Percentiles rank a stretch among this genome's conserved stretches.
Conservation (phyloP, 2,329 filamentous ascomycete genomes). For the Fusarium solani-melongenae region DNA sequence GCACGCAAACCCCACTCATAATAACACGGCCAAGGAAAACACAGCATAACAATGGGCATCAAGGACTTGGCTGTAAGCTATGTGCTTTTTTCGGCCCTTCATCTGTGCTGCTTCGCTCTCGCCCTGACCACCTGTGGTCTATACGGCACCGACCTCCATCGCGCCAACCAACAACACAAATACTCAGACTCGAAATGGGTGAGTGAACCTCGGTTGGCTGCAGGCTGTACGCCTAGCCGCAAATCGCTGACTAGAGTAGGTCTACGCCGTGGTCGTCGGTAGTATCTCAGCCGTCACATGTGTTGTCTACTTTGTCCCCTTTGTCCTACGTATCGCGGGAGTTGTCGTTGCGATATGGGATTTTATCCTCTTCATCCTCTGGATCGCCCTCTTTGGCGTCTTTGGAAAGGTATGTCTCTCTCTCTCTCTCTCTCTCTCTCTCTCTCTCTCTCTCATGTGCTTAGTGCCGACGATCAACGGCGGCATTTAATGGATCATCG, state of each 20-base stretch:
- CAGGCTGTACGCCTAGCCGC: background rate
- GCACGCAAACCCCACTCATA: background rate
- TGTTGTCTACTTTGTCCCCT: conserved; percentile 73
- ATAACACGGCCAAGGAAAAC: conserved; percentile 1
- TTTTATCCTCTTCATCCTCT: conserved; percentile 78
- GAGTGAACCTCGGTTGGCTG: conserved; percentile 37
- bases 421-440: no score
- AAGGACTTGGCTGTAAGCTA: conserved; percentile 59
- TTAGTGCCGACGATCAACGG: conserved; percentile 2
- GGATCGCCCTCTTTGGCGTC: conserved; percentile 84
- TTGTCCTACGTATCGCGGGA: conserved; percentile 63
- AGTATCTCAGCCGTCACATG: conserved; percentile 73
- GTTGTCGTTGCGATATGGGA: conserved; percentile 74
- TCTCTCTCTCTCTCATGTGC: background rate
- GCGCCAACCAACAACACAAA: conserved; percentile 59
- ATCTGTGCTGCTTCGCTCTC: conserved; percentile 81
- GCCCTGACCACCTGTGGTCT: conserved; percentile 82
- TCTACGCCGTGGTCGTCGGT: conserved; percentile 79
- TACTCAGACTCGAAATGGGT: conserved; percentile 78
- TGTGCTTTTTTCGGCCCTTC: conserved; percentile 69
- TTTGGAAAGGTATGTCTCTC: conserved; percentile 71
- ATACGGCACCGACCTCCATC: conserved; percentile 76
- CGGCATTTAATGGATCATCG: conserved; percentile 2
- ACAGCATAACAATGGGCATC: conserved; percentile 53
- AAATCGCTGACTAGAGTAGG: conserved; percentile 50